Base-by-base conservation (phyloP, 352 stramenopile species). In the Phytophthora citrophthora region DNA sequence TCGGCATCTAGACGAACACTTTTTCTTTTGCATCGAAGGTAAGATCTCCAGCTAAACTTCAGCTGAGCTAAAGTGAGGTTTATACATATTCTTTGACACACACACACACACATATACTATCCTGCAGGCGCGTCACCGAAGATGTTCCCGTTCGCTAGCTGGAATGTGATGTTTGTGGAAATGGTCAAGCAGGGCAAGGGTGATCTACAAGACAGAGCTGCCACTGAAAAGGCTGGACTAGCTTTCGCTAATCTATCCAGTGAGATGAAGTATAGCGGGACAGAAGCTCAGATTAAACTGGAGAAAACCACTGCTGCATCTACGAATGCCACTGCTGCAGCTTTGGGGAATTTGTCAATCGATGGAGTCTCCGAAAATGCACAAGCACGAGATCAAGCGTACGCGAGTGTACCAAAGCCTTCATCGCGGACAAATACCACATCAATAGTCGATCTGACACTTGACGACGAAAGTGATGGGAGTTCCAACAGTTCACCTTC, bases 21-120 rank as follows among this genome's bases (percentile, higher is more conserved):
- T 79, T n/a, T 88, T 74, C 63, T 78, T 89, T 58, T 78, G 66
- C 58, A 71, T 85, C 9, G 76, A 90, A 79, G 83, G 83, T 87
- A 49, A 2, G 9, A 34, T 34, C 29, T 34, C 29, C 29, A 34
- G 11, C 8, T 12, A 9, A 7, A 34, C 29, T 7, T 8, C 0
- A 12, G 12, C 7, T 34, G 29, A 6, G 27, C 27, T 32, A 6
- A 11, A 11, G 2, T 11, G 29, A 13, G 8, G 29, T 13, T 34
- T 3, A 34, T 34, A 34, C 29, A 2, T 10, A 32, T 32, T 32
- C 2, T 32, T 32, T 10, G 27, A 10, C 27, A 3, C 27, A 20
- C 20, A 20, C 20, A 20, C 18, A 20, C 1, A 20, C n/a, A n/a
- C n/a, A 5, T 49, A 10, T 20, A 34, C 36, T 41, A 18, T 50